Base-by-base conservation (phyloP, 2,329 filamentous ascomycete species). In the Diaporthe vexans region DNA sequence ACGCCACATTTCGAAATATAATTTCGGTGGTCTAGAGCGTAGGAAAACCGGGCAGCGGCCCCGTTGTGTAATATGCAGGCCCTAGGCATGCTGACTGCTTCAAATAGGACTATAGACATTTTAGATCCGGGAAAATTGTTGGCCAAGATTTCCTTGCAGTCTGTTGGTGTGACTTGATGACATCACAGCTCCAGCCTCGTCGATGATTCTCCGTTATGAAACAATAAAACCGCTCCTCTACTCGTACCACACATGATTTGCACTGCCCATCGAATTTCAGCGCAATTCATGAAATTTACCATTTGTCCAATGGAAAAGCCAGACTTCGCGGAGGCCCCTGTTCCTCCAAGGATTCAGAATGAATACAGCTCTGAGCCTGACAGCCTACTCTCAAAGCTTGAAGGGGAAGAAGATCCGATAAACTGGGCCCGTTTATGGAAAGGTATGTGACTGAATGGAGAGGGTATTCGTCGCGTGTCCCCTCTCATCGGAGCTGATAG, bases 311-410 rank as follows among this genome's bases (percentile, higher is more conserved):
- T 51, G 48, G 48, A 51, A 51, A 51, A 51, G 48, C 21, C 48
- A 51, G 48, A 51, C 48, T 51, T 51, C 48, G n/a, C 48, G 48
- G 48, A 51, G n/a, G n/a, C 48, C 48, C 19, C 48, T n/a, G 48
- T 51, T 24, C 21, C 48, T 7, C 48, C 48, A 10, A 51, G 15
- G 6, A 21, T 21, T 51, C 48, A 51, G 48, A n/a, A 51, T 24
- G 48, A 51, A 51, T n/a, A 24, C 48, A 51, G 48, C n/a, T 51
- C 48, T 24, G 48, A 51, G 48, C 48, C 48, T 2, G 48, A 51
- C 19, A 51, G 19, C 19, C 19, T n/a, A 51, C 48, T 51, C 48
- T 21, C 2, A n/a, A 51, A 51, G 48, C n/a, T 51, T 9, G 48
- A 51, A 24, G 48, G 48, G 48, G 19, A n/a, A 21, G 48, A 51